Conservation (phyloP, 192 early-diverging fungal genomes). For the Lobosporangium transversale region DNA sequence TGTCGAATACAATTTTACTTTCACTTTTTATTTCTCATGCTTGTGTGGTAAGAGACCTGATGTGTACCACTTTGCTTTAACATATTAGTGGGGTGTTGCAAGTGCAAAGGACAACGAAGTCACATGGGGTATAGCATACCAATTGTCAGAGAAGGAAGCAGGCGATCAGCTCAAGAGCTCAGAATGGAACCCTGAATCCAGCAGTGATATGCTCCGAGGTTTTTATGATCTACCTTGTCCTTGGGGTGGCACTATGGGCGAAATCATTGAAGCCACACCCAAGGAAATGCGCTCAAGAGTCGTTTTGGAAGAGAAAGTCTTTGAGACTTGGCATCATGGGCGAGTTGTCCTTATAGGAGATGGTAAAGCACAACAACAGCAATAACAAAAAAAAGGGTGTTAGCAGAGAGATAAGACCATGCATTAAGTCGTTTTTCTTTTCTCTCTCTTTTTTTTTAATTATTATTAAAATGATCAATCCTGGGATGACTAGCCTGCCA, state of each 20-base stretch:
- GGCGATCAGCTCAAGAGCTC: neutral
- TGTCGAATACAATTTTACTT: no score
- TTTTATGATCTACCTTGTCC: neutral
- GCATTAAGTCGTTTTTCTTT: neutral
- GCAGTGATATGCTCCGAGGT: neutral
- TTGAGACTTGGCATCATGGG: constrained; percentile 1
- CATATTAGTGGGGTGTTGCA: neutral
- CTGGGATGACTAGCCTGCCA: constrained; percentile 12
- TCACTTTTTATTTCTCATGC: no score
- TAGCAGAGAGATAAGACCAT: neutral
- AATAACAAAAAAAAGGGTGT: neutral
- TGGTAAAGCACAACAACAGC: constrained; percentile 9
- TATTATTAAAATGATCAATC: neutral
- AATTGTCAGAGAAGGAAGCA: neutral
- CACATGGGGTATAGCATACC: neutral
- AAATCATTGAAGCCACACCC: neutral
- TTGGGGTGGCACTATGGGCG: constrained; percentile 14
- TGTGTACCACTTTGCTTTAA: neutral
- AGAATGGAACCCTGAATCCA: constrained; percentile 2
- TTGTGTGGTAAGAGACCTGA: no score
- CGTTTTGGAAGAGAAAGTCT: neutral
- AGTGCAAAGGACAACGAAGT: neutral
- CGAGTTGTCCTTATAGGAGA: constrained; percentile 31
- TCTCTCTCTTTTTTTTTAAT: neutral
- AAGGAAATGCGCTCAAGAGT: neutral